These are phyloP conservation scores for Eucalyptus paniculata DNA, from an alignment of 345 rosid genomes.

Conservation along the genomic window DNA sequence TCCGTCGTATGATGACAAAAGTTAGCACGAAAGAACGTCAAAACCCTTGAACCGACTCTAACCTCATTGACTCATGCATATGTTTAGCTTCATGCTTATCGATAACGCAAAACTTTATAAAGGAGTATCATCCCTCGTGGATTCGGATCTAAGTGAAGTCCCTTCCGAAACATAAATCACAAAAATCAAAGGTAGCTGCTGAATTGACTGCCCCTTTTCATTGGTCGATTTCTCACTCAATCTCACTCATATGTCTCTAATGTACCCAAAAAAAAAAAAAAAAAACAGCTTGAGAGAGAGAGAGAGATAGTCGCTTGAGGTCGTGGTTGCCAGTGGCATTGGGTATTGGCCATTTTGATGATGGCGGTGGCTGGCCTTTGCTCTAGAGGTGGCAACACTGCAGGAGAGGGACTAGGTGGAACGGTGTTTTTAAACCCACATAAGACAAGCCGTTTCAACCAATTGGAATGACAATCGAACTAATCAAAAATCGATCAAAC, in stretches of 20 bases:
- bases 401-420: neutral
- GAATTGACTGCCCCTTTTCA: neutral
- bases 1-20: neutral
- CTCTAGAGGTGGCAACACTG: neutral
- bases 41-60: neutral
- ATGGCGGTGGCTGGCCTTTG: neutral
- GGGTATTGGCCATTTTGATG: neutral
- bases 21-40: neutral
- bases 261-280: neutral
- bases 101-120: neutral
- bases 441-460: neutral
- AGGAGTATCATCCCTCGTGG: neutral
- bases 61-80: neutral
- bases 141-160: neutral
- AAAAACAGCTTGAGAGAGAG: too few relatives aligned
- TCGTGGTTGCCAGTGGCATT: neutral
- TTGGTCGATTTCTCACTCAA: neutral
- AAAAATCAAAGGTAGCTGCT: neutral
- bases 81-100: neutral
- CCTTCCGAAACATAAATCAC: neutral
- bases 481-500: neutral
- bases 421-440: neutral
- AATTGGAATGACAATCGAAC: neutral
- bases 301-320: neutral
- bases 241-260: neutral